Evolutionary conservation across 306 rosid species (phyloP), one percentile per base, ranked within the genome.

Genomic region (Myrica gale): DNA sequence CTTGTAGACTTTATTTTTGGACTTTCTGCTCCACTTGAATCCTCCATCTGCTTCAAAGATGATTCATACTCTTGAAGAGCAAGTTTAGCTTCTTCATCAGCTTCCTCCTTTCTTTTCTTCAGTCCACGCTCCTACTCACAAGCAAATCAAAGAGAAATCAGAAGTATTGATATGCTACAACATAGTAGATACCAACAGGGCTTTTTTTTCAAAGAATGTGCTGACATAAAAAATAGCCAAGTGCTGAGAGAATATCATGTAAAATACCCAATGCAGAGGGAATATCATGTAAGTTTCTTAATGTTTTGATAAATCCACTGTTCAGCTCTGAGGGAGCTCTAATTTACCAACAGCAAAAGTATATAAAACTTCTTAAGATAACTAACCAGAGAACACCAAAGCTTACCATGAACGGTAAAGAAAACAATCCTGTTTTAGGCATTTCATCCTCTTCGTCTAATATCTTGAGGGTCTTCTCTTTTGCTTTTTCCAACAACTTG

Each of bases 391-490:
- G 80, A 80, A 54, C 50, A 21, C 51, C 66, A 74, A 77, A 70
- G 39, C 63, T 79, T 88, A 92, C 99, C 97, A 95, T 92, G 86
- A 95, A 95, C 76, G 95, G 93, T 61, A 95, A 89, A 51, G 93
- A 84, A 72, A 89, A 92, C 82, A 95, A 66, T 81, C 99, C 99
- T 0, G 97, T 84, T 63, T 83, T 81, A 54, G 97, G 96, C 78
- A 82, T 86, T 83, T 89, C 99, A 63, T 83, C 91, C 68, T 87
- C 97, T 54, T 83, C 96, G 70, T 88, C 81, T 52, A 92, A 68
- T 69, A 88, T 86, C 80, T 83, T 62, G 69, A 79, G 80, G 43
- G 97, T 87, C 87, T 92, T 92, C 55, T 82, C 87, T 87, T 87
- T 89, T 21, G 99, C 99, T 78, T 85, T 89, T 72, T 63, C 80